Evolutionary conservation across 2,329 filamentous ascomycete species (phyloP), one percentile per base, ranked within the genome.

Genomic region (Rhynchosporium graminicola): DNA sequence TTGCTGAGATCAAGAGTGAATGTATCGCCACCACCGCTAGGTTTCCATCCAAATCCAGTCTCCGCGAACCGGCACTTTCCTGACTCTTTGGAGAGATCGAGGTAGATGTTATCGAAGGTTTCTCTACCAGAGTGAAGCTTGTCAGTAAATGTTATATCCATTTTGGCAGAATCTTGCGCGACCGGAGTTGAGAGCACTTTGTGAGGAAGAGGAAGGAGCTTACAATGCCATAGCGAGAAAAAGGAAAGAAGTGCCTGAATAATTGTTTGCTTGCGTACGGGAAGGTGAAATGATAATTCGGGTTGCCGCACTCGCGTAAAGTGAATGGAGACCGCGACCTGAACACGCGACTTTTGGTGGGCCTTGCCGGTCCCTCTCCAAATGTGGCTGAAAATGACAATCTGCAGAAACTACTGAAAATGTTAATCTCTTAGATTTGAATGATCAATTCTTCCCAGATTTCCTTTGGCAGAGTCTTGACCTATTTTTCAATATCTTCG

Each of bases 1-100:
- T 96, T 92, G 76, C 83, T 87, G 75, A 88, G 87, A 76, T 97
- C 92, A 70, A 98, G 86, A 26, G 94, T 98, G 78, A 97, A 97
- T 64, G 93, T 94, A 68, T 97, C 92, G 76, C 92, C 91, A 74
- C 91, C 92, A 59, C 86, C 87, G 4, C 87, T 84, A 33, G 94
- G 92, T 78, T 96, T 97, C 96, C 96, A 99, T 60, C 94, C 95
- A 71, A 98, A 85, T 64, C 95, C 95, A 59, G 87, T 93, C 76
- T 98, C 94, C 67, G 94, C 93, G 73, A 99, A 93, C 74, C 95
- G 88, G 80, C 93, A 97, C 80, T 94, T 95, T 70, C 95, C 95
- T 63, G 87, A 85, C 77, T 95, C 89, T 77, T 92, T 95, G 72
- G 93, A 97, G 64, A 99, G 85, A 76, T 99, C 94, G 72, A 99